Evolutionary conservation across 2,329 filamentous ascomycete species (phyloP).

Genomic region (Phyllosticta citribraziliensis): DNA sequence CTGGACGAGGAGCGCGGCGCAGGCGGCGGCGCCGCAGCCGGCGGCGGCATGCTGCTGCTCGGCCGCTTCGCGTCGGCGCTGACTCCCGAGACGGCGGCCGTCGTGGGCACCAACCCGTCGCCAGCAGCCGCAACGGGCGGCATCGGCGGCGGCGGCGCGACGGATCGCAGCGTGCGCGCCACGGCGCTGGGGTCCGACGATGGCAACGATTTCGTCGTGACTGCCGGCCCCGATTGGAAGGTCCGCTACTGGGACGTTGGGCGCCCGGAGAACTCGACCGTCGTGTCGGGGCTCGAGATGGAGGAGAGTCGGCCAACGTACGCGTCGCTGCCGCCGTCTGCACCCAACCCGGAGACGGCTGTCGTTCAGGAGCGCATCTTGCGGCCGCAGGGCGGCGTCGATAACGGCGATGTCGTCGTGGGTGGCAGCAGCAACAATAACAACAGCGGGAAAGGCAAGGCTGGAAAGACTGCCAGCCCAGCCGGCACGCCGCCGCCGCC

Average conservation of each 20-base stretch:
- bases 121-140: slow-evolving; percentile 21
- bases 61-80: slow-evolving; percentile 70
- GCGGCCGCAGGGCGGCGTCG: not conserved
- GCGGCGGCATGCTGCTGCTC: slow-evolving; percentile 54
- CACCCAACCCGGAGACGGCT: slow-evolving; percentile 8
- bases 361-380: slow-evolving; percentile 6
- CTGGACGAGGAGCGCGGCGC: slow-evolving; percentile 59
- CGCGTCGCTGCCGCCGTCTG: slow-evolving; percentile 1
- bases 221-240: slow-evolving; percentile 80
- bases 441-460: slow-evolving; percentile 1
- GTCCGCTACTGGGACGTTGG: slow-evolving; percentile 89
- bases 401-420: not conserved
- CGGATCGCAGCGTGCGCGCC: slow-evolving; percentile 61
- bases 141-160: slow-evolving; percentile 22
- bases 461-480: not conserved
- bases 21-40: slow-evolving; percentile 23
- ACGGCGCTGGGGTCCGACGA: slow-evolving; percentile 66
- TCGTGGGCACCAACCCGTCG: not conserved
- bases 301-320: slow-evolving; percentile 14
- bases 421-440: not conserved
- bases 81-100: not conserved
- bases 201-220: slow-evolving; percentile 70
- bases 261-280: slow-evolving; percentile 63
- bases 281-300: slow-evolving; percentile 65
- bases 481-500: not conserved